Evolutionary conservation across 164 flowering plant genomes (phyloP), one percentile per base, ranked within the genome.

Genomic region (Malania oleifera): DNA sequence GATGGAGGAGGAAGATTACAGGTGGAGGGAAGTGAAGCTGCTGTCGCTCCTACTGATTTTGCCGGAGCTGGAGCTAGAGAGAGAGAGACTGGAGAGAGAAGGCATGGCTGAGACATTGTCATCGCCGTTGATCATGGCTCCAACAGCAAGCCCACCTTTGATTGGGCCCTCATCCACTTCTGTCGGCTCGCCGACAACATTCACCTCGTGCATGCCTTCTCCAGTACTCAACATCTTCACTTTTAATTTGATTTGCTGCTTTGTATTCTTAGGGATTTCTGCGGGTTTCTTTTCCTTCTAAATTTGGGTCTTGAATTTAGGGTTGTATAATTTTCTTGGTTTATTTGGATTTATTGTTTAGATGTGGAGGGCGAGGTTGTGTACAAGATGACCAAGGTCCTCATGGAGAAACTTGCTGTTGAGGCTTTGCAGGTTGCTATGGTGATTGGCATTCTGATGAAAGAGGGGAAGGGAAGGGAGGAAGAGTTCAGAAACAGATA

Each of bases 91-190:
- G 93, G 86, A 4, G 95, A 85, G 75, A 73, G 90, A 48, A 73
- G 95, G 56, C 64, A 87, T 26, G 97, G 97, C 26, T 67, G 98
- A 29, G 80, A 84, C 55, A 69, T 93, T 11, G 23, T 93, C 1
- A 56, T 90, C 13, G 96, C 97, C 49, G 64, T 93, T 2, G 98
- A 93, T 81, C 98, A 89, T 52, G 97, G 98, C 0, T 91, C 92
- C 55, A 90, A 90, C 54, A 84, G 96, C 73, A 90, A 84, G 65
- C 86, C 79, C 61, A 97, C 98, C 57, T 87, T 93, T 59, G 86
- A 93, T 64, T 93, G 97, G 98, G 87, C 86, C 23, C 59, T 90
- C 25, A 61, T 74, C 7, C 91, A 93, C 57, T 61, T 93, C 64
- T 84, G 95, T 78, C 63, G 96, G 23, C 81, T 84, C 52, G 95